These are phyloP conservation scores for Colletotrichum sp. DNA, from an alignment of 2,329 filamentous ascomycete genomes.

Conservation along the genomic window DNA sequence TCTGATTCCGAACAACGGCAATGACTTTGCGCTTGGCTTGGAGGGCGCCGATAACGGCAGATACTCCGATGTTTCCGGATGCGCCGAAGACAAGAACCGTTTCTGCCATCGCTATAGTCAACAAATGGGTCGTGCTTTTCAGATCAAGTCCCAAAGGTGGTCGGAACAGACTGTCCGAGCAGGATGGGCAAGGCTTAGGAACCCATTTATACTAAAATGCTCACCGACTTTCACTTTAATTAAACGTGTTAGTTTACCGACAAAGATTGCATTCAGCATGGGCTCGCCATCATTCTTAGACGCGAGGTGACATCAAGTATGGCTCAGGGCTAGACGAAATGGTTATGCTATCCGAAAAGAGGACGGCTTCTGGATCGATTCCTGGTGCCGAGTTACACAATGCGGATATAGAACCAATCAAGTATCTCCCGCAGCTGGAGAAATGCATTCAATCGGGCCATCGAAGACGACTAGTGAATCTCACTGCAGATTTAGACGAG, in stretches of 20 bases:
- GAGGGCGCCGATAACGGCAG: constrained; percentile 34
- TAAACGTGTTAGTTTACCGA: background rate
- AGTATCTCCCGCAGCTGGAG: background rate
- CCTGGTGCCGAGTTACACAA: background rate
- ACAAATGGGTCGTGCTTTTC: background rate
- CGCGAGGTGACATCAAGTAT: background rate
- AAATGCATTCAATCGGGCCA: background rate
- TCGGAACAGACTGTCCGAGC: background rate
- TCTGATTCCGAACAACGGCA: constrained; percentile 39
- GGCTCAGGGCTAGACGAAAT: background rate
- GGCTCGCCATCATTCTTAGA: background rate
- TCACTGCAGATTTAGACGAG: background rate
- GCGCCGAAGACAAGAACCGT: constrained; percentile 42
- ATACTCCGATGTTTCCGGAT: constrained; percentile 41
- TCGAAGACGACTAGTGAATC: background rate
- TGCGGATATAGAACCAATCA: background rate
- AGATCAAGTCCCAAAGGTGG: background rate
- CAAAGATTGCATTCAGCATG: background rate
- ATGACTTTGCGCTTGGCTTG: constrained; percentile 33
- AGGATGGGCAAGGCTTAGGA: background rate
- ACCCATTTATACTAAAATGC: background rate
- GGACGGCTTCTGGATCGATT: background rate
- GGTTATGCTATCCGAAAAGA: background rate
- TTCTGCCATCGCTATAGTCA: constrained; percentile 13
- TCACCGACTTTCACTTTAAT: background rate